phyloP scores from a whole-genome alignment of 805 yeast genomes.

The Cephaloascus fragrans region DNA sequence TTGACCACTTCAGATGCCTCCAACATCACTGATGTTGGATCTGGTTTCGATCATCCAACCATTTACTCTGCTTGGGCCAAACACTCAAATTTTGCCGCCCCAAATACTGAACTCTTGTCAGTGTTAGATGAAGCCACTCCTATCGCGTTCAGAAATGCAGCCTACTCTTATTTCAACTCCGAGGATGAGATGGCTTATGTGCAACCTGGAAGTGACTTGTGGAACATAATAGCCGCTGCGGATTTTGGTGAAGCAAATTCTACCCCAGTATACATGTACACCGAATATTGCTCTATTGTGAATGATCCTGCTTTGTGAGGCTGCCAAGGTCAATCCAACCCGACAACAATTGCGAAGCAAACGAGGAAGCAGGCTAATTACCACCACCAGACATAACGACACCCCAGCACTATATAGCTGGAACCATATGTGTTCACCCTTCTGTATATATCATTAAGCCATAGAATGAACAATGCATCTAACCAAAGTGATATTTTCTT shows the following conservation, averaged over 20 bases:
- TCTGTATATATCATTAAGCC: no score
- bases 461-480: no score
- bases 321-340: no score
- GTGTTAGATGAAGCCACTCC: background rate
- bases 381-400: no score
- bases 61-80: constrained; percentile 1
- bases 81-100: background rate
- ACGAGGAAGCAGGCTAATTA: no score
- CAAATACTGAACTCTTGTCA: background rate
- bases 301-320: background rate
- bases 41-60: constrained; percentile 1
- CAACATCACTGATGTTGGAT: background rate
- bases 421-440: no score
- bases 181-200: background rate
- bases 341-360: no score
- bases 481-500: no score
- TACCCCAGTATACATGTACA: background rate
- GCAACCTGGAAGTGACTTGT: background rate
- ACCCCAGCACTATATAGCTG: no score
- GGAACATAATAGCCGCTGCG: background rate
- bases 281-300: background rate
- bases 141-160: background rate
- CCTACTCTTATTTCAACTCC: background rate
- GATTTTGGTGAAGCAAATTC: constrained; percentile 1
- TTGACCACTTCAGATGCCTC: background rate